These are phyloP conservation scores for Fonsecaea pedrosoi DNA, from an alignment of 2,329 filamentous ascomycete genomes.

Conservation along the genomic window DNA sequence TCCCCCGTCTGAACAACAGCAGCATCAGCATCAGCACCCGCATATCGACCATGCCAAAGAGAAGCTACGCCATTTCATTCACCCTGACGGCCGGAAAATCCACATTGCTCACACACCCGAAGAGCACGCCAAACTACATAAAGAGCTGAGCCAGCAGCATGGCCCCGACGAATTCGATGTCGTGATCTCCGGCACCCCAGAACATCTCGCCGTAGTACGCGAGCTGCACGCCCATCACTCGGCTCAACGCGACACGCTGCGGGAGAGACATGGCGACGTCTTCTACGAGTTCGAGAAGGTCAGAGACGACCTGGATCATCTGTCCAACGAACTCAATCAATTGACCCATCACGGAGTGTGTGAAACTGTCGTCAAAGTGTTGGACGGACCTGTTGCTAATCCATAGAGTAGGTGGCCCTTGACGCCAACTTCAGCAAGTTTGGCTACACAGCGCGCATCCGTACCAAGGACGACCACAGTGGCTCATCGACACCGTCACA, in stretches of 20 bases:
- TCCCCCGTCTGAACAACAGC: background rate
- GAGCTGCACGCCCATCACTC: constrained; percentile 18
- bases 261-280: constrained; percentile 10
- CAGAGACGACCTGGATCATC: constrained; percentile 11
- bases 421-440: constrained; percentile 21
- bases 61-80: constrained; percentile 16
- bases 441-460: constrained; percentile 17
- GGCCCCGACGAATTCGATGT: constrained; percentile 10
- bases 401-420: constrained; percentile 5
- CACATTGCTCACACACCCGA: constrained; percentile 20
- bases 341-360: constrained; percentile 11
- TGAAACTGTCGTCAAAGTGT: background rate
- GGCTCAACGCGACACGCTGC: constrained; percentile 15
- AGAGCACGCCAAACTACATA: constrained; percentile 13
- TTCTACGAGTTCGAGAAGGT: constrained; percentile 21
- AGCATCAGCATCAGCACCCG: constrained; percentile 2
- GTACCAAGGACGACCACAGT: constrained; percentile 19
- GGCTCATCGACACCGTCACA: constrained; percentile 5
- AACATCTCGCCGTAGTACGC: constrained; percentile 15
- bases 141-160: constrained; percentile 13
- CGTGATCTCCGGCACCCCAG: constrained; percentile 17
- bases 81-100: constrained; percentile 19
- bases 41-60: constrained; percentile 17
- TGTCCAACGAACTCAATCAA: constrained; percentile 13
- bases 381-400: background rate